Base-by-base conservation (phyloP, 2,329 filamentous ascomycete genomes). In the Fusarium chlamydosporum region DNA sequence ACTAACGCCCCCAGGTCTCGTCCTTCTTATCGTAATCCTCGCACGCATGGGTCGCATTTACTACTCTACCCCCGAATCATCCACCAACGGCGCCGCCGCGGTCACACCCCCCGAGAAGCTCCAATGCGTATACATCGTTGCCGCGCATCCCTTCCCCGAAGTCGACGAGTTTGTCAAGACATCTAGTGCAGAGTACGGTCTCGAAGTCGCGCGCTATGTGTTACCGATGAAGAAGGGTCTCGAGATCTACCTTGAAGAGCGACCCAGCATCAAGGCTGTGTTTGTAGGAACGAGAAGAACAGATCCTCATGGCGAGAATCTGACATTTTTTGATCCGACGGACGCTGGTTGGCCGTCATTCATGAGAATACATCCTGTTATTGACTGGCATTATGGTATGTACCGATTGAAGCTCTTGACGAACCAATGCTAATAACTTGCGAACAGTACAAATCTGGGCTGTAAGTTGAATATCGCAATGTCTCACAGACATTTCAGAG, bases 331-430 rank as follows among this genome's bases (percentile, higher is more conserved):
- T 76, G 92, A 97, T 76, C 87, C 86, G 51, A 99, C 96, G 6
- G 96, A 98, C 79, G 83, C 86, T 35, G 94, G 91, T 3, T 99
- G 96, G 96, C 96, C 96, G 35, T 82, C 85, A 42, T 97, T 98
- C 75, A 94, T 98, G 90, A 88, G 96, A 61, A 86, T 98, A 63
- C 94, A 99, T 79, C 95, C 96, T 0, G 92, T 99, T 11, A 94
- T 99, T 76, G 96, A 99, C 80, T 99, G 96, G 96, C 93, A 96
- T 78, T 97, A 68, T 63, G 76, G 67, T 69, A 66, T 8, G 65
- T 43, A 6, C 2, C 13, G 2, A 26, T 13, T 7, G 31, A n/a
- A 4, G 3, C 7, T 5, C 6, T 12, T 0, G 12, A 43, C n/a
- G 4, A 23, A 52, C 10, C 20, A 41, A 40, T 35, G 31, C 67